phyloP scores from a whole-genome alignment of 148 eudicot genomes.

The Chenopodium berlandieri region DNA sequence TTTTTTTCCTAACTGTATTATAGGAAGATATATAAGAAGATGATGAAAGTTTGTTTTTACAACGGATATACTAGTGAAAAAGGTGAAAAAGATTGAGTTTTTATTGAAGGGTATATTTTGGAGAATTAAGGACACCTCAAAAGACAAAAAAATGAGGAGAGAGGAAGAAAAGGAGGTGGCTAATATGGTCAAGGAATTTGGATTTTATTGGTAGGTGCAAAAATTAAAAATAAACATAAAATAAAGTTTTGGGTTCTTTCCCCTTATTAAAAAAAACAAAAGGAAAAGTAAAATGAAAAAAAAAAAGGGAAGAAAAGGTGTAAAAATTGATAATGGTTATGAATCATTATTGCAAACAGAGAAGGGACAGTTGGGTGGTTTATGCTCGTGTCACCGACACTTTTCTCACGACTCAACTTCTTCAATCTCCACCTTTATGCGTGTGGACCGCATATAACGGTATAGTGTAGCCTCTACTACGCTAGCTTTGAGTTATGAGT shows the following conservation, averaged over 20 bases:
- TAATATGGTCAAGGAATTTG: background rate
- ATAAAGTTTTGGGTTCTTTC: background rate
- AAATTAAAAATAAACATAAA: background rate
- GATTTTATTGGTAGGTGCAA: conserved; percentile 6
- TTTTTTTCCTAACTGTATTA: background rate
- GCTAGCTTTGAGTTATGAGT: background rate
- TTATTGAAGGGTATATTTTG: background rate
- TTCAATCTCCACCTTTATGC: background rate
- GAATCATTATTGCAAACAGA: conserved; percentile 1
- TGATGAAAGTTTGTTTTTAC: conserved; percentile 3
- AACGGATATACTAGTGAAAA: background rate
- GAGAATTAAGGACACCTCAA: conserved; percentile 14
- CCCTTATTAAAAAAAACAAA: background rate
- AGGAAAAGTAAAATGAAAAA: background rate
- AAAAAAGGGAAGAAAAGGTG: too few species aligned
- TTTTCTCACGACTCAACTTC: conserved; percentile 11
- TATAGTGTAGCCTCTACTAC: background rate
- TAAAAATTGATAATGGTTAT: background rate
- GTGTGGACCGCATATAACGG: conserved; percentile 25
- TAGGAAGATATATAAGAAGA: conserved; percentile 3
- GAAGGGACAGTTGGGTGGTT: conserved; percentile 3
- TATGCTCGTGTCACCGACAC: conserved; percentile 37
- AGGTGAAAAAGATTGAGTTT: background rate
- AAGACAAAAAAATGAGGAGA: conserved; percentile 5
- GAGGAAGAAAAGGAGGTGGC: background rate